Evolutionary conservation across 2,329 filamentous ascomycete genomes (phyloP), one percentile per base, ranked within the genome.

Genomic region (Trichophyton schoenleinii): DNA sequence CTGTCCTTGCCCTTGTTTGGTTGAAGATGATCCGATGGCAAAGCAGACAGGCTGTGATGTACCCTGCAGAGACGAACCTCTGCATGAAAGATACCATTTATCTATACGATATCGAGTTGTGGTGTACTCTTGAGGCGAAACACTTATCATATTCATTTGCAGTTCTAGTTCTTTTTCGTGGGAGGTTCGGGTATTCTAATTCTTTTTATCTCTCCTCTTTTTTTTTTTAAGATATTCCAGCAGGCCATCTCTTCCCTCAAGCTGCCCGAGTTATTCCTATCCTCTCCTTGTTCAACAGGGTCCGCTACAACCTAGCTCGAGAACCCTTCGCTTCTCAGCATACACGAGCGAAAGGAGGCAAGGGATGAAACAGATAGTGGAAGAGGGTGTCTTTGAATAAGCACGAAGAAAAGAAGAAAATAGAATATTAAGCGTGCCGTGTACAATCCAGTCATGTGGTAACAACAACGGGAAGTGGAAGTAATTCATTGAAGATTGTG

Each of bases 81-180:
- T 31, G 28, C 8, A 31, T 9, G 34, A 9, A 38, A 38, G 3
- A 9, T 38, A 25, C 46, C 11, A 28, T 11, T 22, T 8, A 25
- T 49, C 25, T 6, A 28, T 31, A 31, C 6, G 13, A 52, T 52
- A n/a, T 52, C 46, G 13, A 31, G 8, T 31, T 52, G 31, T 22
- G 22, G 15, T 49, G 20, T 11, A n/a, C 11, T 52, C 31, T 25
- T 48, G 20, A 52, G 46, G 13, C 46, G 7, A 52, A 52, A 52
- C 22, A 28, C 46, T 7, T 55, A 55, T 34, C 52, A 36, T 18
- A 15, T 18, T 55, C 52, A 36, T 55, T 4, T 55, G 13, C 52
- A 55, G 13, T 15, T 55, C 52, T 55, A 55, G 52, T 55, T 36
- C 52, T 55, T 55, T 55, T 55, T 55, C 31, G 28, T 34, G 18